Evolutionary conservation across 2,329 filamentous ascomycete species (phyloP).

Genomic region (Botrytis fabae): DNA sequence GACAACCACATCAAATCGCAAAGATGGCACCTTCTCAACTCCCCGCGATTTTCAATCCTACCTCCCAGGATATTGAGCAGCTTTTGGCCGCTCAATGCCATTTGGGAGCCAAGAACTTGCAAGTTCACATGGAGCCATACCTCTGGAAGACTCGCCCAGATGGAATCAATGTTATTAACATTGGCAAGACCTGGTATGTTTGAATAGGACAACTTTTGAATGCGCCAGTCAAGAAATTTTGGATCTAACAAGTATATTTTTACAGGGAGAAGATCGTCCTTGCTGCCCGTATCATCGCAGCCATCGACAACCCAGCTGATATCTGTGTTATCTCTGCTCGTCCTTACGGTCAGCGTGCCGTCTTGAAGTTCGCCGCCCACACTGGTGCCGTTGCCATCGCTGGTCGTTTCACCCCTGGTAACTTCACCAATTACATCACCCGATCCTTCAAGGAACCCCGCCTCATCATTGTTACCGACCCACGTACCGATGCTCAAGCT

Average conservation of each 20-base stretch:
- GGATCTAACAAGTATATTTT: slow-evolving; percentile 78
- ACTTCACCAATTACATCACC: slow-evolving; percentile 99
- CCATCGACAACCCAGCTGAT: slow-evolving; percentile 99
- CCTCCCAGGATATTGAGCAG: slow-evolving; percentile 97
- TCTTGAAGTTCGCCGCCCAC: slow-evolving; percentile 99
- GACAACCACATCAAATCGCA: slow-evolving; percentile 52
- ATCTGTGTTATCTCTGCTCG: slow-evolving; percentile 99
- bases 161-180: slow-evolving; percentile 98
- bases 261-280: slow-evolving; percentile 98
- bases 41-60: slow-evolving; percentile 94
- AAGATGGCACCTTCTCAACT: slow-evolving; percentile 96
- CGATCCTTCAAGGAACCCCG: slow-evolving; percentile 99
- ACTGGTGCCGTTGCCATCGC: slow-evolving; percentile 97
- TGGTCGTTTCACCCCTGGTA: slow-evolving; percentile 99
- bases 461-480: slow-evolving; percentile 98
- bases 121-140: slow-evolving; percentile 99
- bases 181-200: slow-evolving; percentile 98
- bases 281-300: slow-evolving; percentile 96
- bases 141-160: slow-evolving; percentile 99
- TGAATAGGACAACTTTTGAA: slow-evolving; percentile 6
- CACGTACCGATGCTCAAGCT: slow-evolving; percentile 98
- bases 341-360: slow-evolving; percentile 98
- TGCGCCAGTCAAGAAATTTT: slow-evolving; percentile 77
- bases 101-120: slow-evolving; percentile 98
- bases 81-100: slow-evolving; percentile 96